Percentiles rank a stretch among this genome's conserved stretches.
Evolutionary conservation across 179 eudicot species (phyloP).

Genomic region (Monotropa hypopitys): DNA sequence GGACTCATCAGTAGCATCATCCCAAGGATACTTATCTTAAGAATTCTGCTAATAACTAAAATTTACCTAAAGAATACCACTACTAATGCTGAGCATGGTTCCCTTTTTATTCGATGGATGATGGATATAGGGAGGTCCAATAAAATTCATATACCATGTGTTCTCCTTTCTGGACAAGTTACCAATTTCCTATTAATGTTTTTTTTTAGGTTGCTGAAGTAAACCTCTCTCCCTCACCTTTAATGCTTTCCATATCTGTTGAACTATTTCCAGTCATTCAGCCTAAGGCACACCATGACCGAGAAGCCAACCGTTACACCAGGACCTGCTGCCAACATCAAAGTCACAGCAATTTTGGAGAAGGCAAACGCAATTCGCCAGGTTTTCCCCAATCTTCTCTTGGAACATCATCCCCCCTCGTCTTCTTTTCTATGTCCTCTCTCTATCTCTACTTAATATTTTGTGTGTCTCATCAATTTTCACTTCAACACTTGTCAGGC

Average conservation of each 20-base stretch:
- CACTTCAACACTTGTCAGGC: slow-evolving; percentile 30
- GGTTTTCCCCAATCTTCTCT: slow-evolving; percentile 28
- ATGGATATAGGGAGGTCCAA: not conserved
- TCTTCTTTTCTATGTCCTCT: not conserved
- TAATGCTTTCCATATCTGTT: not conserved
- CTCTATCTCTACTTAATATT: not conserved
- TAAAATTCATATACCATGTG: not conserved
- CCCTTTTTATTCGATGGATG: not conserved
- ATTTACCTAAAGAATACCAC: not conserved
- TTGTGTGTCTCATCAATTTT: not conserved
- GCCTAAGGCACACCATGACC: slow-evolving; percentile 45
- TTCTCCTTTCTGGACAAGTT: not conserved
- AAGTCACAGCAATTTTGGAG: slow-evolving; percentile 67
- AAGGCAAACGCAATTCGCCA: slow-evolving; percentile 87
- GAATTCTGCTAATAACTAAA: not conserved
- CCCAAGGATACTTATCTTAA: not conserved
- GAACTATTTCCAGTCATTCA: slow-evolving; percentile 47
- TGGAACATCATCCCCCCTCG: not conserved
- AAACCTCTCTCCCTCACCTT: not conserved
- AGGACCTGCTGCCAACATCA: slow-evolving; percentile 25
- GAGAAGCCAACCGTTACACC: slow-evolving; percentile 31
- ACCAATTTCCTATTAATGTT: not conserved
- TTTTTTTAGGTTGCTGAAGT: too few relatives aligned
- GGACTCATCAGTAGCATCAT: not conserved
- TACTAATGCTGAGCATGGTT: not conserved